These are phyloP conservation scores for Apostasia ramifera DNA, from an alignment of 106 monocot species.

Conservation along the genomic window DNA sequence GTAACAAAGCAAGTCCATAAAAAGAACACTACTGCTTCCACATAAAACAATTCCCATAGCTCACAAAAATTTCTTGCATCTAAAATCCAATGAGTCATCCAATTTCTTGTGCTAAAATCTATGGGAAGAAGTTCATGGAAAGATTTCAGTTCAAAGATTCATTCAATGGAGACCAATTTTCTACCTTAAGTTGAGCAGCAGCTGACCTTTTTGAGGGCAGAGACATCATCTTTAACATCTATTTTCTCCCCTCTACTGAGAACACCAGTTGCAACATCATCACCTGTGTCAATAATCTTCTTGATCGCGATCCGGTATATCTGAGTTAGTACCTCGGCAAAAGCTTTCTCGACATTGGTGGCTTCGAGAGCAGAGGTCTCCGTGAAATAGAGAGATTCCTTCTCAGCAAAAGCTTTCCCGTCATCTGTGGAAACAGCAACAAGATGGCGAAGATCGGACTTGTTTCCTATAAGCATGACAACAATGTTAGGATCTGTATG, in stretches of 20 bases:
- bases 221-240: slow-evolving; percentile 35
- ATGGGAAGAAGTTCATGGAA: background rate
- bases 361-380: slow-evolving; percentile 51
- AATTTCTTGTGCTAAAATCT: no score
- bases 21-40: background rate
- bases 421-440: slow-evolving; percentile 35
- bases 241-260: slow-evolving; percentile 36
- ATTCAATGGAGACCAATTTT: background rate
- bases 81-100: no score
- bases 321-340: slow-evolving; percentile 35
- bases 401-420: slow-evolving; percentile 29
- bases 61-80: no score
- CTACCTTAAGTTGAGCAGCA: slow-evolving; percentile 32
- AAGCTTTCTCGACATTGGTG: slow-evolving; percentile 43
- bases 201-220: slow-evolving; percentile 30
- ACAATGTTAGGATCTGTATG: slow-evolving; percentile 50
- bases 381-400: slow-evolving; percentile 39
- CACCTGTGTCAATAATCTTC: slow-evolving; percentile 25
- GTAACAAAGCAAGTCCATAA: no score
- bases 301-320: slow-evolving; percentile 42
- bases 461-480: slow-evolving; percentile 50
- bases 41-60: no score
- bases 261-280: slow-evolving; percentile 9
- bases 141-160: no score
- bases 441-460: slow-evolving; percentile 40